phyloP scores from a whole-genome alignment of 768 basidiomycete species.

The Trametes coccinea region DNA sequence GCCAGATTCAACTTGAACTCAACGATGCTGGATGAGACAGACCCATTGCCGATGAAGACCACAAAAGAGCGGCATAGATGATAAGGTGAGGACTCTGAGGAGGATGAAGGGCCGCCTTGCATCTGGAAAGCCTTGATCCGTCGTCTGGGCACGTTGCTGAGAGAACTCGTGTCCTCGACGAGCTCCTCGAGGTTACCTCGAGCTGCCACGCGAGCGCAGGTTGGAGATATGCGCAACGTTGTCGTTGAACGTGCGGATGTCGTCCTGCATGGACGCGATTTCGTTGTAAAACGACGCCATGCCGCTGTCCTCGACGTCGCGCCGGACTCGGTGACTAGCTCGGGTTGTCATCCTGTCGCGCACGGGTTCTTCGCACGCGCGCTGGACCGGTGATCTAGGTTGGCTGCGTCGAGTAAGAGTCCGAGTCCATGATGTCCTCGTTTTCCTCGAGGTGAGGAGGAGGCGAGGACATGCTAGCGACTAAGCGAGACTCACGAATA shows the following conservation, averaged over 20 bases:
- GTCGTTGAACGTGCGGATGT: conserved; percentile 43
- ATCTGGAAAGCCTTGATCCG: conserved; percentile 59
- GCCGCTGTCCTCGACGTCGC: conserved; percentile 41
- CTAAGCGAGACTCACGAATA: conserved; percentile 43
- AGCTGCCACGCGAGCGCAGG: conserved; percentile 49
- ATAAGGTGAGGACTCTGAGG: conserved; percentile 1
- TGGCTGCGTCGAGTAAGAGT: conserved; percentile 71
- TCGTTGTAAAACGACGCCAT: conserved; percentile 78
- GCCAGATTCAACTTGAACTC: not conserved
- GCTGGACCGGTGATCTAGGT: conserved; percentile 33
- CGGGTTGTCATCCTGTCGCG: conserved; percentile 57
- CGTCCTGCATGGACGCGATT: conserved; percentile 53
- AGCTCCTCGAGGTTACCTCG: conserved; percentile 60
- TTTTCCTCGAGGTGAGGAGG: not conserved
- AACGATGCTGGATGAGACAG: conserved; percentile 3
- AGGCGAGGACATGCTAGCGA: not conserved
- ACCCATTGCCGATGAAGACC: conserved; percentile 8
- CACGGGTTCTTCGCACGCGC: conserved; percentile 47
- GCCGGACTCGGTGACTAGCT: conserved; percentile 67
- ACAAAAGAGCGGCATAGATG: conserved; percentile 15
- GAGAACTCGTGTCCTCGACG: conserved; percentile 56
- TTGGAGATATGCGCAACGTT: conserved; percentile 49
- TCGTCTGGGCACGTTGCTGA: conserved; percentile 57
- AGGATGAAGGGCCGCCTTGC: conserved; percentile 32
- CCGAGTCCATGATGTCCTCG: conserved; percentile 34